Evolutionary conservation across 352 stramenopile species (phyloP).

Genomic region (Globisporangium uncinulatum): DNA sequence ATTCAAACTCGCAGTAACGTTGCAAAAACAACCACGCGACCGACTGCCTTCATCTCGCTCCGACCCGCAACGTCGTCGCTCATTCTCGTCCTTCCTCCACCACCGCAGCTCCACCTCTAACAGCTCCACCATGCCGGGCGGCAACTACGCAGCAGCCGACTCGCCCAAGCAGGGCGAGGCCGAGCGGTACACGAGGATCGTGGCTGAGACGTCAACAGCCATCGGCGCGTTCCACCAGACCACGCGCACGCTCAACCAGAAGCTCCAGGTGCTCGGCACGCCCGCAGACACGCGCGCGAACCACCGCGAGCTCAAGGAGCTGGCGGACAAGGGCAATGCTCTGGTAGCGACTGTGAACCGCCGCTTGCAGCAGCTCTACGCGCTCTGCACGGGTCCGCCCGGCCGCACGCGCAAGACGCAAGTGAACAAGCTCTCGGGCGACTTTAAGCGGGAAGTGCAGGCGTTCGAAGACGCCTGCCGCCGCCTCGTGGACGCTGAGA

Average conservation of each 20-base stretch:
- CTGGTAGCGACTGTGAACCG: constrained; percentile 53
- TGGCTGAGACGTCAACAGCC: constrained; percentile 54
- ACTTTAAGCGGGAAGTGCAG: constrained; percentile 64
- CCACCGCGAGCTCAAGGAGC: constrained; percentile 57
- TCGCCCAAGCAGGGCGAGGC: constrained; percentile 42
- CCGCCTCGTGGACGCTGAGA: constrained; percentile 38
- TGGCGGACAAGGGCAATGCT: constrained; percentile 54
- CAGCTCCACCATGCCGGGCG: background rate
- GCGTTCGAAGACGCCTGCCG: constrained; percentile 50
- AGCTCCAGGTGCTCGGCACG: constrained; percentile 55
- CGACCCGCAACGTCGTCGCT: too few species aligned
- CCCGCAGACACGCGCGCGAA: constrained; percentile 51
- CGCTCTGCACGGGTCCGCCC: constrained; percentile 18
- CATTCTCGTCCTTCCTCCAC: too few species aligned
- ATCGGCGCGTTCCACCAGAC: constrained; percentile 53
- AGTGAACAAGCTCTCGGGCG: constrained; percentile 47
- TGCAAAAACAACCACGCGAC: too few species aligned
- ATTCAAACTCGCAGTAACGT: too few species aligned
- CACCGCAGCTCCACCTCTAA: too few species aligned
- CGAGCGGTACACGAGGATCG: constrained; percentile 45
- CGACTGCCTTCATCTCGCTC: too few species aligned
- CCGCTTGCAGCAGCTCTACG: constrained; percentile 37
- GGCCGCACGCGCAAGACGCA: constrained; percentile 43
- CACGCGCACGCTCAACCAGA: constrained; percentile 50
- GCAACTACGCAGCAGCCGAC: constrained; percentile 46